phyloP scores from a whole-genome alignment of 192 early-diverging fungal genomes.

The Diversispora epigaea region DNA sequence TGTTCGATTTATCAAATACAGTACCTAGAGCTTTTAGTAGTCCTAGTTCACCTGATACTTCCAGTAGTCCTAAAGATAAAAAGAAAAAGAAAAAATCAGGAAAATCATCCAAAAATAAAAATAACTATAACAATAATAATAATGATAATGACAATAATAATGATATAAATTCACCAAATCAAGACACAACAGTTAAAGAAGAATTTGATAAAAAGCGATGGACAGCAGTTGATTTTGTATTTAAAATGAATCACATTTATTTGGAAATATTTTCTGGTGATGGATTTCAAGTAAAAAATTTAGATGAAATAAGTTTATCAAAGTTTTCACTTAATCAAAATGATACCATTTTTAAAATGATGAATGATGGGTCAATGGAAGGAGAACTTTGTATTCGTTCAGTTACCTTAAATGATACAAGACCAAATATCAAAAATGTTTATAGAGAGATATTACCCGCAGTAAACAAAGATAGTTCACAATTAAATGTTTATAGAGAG shows the following conservation, averaged over 20 bases:
- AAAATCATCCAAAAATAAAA: no score
- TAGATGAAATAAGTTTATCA: constrained; percentile 54
- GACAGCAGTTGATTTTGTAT: constrained; percentile 54
- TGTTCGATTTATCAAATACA: constrained; percentile 64
- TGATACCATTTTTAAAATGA: constrained; percentile 54
- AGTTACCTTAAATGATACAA: constrained; percentile 77
- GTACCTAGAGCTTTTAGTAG: constrained; percentile 48
- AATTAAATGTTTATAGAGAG: constrained; percentile 81
- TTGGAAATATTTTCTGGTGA: constrained; percentile 78
- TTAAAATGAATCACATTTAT: constrained; percentile 69
- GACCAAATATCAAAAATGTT: constrained; percentile 69
- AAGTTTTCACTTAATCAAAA: constrained; percentile 53
- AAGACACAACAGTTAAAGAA: neutral
- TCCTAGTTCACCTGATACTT: constrained; percentile 3
- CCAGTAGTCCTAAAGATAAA: neutral
- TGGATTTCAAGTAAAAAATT: constrained; percentile 48
- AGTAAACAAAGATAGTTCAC: constrained; percentile 59
- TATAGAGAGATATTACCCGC: constrained; percentile 84
- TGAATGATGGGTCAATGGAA: constrained; percentile 63
- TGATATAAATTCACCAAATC: no score
- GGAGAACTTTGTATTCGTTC: constrained; percentile 68
- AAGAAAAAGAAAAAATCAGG: no score
- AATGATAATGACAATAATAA: no score
- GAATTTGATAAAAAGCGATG: constrained; percentile 30
- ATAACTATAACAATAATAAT: no score